Conservation (phyloP, 2,329 filamentous ascomycete species). For the Amphichorda felina region DNA sequence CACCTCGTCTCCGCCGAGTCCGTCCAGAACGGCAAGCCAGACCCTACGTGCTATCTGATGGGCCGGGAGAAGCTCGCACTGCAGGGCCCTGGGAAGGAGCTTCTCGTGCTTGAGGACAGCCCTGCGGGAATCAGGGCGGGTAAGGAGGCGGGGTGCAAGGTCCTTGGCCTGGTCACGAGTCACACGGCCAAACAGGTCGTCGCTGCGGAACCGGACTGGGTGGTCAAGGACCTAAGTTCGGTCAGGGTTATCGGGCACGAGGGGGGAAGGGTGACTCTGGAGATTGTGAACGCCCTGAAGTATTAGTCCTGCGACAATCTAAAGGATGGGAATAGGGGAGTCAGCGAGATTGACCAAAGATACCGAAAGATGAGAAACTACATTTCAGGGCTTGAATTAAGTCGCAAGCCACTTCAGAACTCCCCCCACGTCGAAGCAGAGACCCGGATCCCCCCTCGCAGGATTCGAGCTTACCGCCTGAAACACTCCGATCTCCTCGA, state of each 20-base stretch:
- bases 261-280: conserved; percentile 50
- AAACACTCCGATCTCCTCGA: too few relatives aligned
- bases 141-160: conserved; percentile 75
- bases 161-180: conserved; percentile 75
- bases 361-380: too few relatives aligned
- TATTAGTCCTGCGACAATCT: conserved; percentile 6
- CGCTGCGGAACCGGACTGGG: conserved; percentile 75
- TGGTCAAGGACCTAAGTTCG: conserved; percentile 68
- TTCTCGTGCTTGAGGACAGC: conserved; percentile 81
- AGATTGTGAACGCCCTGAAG: conserved; percentile 51
- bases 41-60: conserved; percentile 62
- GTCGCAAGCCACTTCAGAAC: too few relatives aligned
- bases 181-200: conserved; percentile 62
- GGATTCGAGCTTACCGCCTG: too few relatives aligned
- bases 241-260: conserved; percentile 49
- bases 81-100: conserved; percentile 28
- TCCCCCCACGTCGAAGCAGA: too few relatives aligned
- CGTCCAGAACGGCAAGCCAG: conserved; percentile 63
- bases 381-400: too few relatives aligned
- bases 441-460: too few relatives aligned
- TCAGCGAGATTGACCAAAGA: too few relatives aligned
- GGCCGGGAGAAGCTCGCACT: conserved; percentile 51
- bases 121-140: conserved; percentile 76
- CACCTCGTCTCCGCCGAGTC: conserved; percentile 66
- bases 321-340: not conserved